Conservation (phyloP, 352 stramenopile species). For the Ophiocytium majus region DNA sequence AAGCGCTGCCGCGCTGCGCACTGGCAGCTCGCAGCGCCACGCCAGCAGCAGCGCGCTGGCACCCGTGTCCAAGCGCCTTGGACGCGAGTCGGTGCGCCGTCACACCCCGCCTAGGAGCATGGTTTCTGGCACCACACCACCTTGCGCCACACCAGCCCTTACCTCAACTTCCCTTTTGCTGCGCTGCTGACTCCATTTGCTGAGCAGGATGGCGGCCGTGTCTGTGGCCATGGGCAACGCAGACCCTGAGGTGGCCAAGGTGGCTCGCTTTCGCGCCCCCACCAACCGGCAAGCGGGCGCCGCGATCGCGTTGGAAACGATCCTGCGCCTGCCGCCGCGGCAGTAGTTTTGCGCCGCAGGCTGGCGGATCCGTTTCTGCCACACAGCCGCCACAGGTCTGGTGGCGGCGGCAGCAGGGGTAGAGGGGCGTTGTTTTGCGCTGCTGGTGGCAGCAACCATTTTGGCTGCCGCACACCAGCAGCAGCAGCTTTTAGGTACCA, state of each 20-base stretch:
- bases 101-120: background rate
- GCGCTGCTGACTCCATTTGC: background rate
- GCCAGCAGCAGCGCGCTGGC: background rate
- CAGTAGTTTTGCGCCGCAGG: too few relatives aligned
- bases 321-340: conserved; percentile 14
- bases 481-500: too few relatives aligned
- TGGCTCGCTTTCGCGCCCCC: conserved; percentile 34
- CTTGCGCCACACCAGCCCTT: background rate
- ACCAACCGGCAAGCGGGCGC: conserved; percentile 40
- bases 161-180: background rate
- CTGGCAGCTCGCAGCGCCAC: background rate
- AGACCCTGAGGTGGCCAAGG: conserved; percentile 23
- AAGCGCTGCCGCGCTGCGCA: too few relatives aligned
- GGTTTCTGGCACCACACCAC: background rate
- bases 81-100: background rate
- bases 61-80: background rate
- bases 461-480: too few relatives aligned
- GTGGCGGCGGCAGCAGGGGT: too few relatives aligned
- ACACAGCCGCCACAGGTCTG: too few relatives aligned
- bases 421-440: too few relatives aligned
- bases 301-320: conserved; percentile 41
- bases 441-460: too few relatives aligned
- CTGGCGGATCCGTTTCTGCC: too few relatives aligned
- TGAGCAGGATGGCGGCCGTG: conserved; percentile 27
- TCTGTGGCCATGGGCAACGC: conserved; percentile 51